phyloP scores from a whole-genome alignment of 2,329 filamentous ascomycete genomes.

The Hymenoscyphus occultus region DNA sequence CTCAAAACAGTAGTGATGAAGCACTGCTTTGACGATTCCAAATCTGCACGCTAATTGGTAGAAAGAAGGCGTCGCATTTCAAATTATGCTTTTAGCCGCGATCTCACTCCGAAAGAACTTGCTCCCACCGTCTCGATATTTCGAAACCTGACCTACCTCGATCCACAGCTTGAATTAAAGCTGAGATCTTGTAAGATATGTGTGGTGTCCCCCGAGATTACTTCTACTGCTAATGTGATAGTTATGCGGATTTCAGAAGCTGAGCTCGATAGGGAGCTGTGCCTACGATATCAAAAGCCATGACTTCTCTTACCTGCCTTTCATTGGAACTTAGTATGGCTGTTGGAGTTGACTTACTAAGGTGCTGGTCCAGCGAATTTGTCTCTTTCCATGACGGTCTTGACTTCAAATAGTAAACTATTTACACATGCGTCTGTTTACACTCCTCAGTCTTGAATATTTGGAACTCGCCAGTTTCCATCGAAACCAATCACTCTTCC shows the following conservation, averaged over 20 bases:
- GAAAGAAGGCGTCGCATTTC: slow-evolving; percentile 5
- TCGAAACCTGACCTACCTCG: slow-evolving; percentile 13
- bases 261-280: slow-evolving; percentile 12
- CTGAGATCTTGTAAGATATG: not conserved
- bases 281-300: slow-evolving; percentile 6
- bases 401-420: not conserved
- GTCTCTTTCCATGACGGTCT: not conserved
- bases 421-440: not conserved
- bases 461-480: not conserved
- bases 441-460: not conserved
- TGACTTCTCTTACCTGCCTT: not conserved
- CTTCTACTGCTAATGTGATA: too few relatives aligned
- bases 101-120: not conserved
- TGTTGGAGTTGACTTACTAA: not conserved
- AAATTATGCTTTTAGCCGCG: not conserved
- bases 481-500: not conserved
- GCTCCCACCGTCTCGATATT: slow-evolving; percentile 8
- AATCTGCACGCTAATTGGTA: not conserved
- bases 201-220: not conserved
- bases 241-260: too few relatives aligned
- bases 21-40: not conserved
- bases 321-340: not conserved
- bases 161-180: not conserved
- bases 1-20: not conserved
- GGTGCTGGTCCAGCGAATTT: not conserved